Base-by-base conservation (phyloP, 192 early-diverging fungal genomes). In the Ramicandelaber brevisporus region DNA sequence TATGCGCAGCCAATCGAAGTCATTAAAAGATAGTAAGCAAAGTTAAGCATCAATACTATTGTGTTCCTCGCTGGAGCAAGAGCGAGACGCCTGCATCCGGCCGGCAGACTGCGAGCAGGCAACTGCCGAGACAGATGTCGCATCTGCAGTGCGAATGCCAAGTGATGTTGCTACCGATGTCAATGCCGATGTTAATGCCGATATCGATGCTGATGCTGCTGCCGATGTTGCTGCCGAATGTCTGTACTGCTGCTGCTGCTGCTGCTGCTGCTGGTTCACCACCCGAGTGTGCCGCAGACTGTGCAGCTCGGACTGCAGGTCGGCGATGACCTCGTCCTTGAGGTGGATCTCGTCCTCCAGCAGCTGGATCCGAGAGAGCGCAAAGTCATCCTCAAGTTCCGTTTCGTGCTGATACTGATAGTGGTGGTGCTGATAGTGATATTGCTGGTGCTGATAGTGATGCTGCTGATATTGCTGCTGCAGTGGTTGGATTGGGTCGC, bases 171-270 rank as follows among this genome's bases (percentile, higher is more conserved):
- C n/a, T n/a, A 28, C 27, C 20, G 30, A 18, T 21, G 11, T 16
- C n/a, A 36, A 3, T 23, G 2, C 3, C 27, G 26, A 12, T 30
- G 31, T n/a, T n/a, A n/a, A n/a, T n/a, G n/a, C n/a, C n/a, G n/a
- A n/a, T n/a, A n/a, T n/a, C n/a, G n/a, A n/a, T n/a, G 38, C 32
- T 34, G 44, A 21, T 25, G 44, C 44, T 33, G 30, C 1, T 32
- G 34, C 12, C 17, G 22, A 5, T 26, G 33, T 2, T 17, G 29
- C 16, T 41, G 33, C 27, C 19, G 35, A 3, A 28, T 2, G 24
- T 15, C 17, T 26, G 18, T 29, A 33, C 31, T 11, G 31, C 27
- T 21, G 30, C 15, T 21, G 11, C 17, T 12, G 40, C 6, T 23
- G 2, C 3, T 34, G 26, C 14, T 30, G 31, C 12, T 37, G 29